Percentiles rank a stretch among this genome's conserved stretches.
Evolutionary conservation across 768 basidiomycete genomes (phyloP).

Genomic region (Boletus eberwhitei): DNA sequence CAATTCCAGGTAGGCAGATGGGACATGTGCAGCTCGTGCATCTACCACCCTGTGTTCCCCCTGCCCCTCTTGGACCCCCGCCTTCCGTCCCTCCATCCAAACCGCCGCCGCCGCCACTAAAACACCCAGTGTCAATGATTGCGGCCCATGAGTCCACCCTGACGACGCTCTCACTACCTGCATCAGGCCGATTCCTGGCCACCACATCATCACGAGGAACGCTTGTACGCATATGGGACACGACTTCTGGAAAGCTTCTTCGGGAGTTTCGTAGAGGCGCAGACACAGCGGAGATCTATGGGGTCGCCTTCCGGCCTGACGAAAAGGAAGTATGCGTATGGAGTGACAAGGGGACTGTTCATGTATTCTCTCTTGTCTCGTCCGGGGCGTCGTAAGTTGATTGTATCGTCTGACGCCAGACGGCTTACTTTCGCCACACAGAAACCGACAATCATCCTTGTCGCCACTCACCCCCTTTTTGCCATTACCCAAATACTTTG

Average conservation of each 20-base stretch:
- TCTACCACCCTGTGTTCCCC: constrained; percentile 73
- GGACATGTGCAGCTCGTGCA: constrained; percentile 89
- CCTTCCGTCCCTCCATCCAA: constrained; percentile 48
- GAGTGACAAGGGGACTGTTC: constrained; percentile 95
- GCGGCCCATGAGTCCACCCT: constrained; percentile 79
- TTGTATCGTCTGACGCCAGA: background rate
- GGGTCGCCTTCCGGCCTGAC: constrained; percentile 82
- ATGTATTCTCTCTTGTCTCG: constrained; percentile 74
- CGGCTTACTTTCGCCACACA: constrained; percentile 28
- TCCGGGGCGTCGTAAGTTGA: constrained; percentile 62
- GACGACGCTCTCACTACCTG: constrained; percentile 71
- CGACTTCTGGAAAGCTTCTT: constrained; percentile 65
- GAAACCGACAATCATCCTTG: constrained; percentile 82
- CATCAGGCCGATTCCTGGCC: constrained; percentile 75
- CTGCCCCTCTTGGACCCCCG: constrained; percentile 55
- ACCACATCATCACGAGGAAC: constrained; percentile 85
- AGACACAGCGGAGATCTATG: constrained; percentile 90
- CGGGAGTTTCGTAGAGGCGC: constrained; percentile 82
- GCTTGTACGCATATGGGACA: constrained; percentile 84
- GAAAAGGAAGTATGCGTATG: constrained; percentile 86
- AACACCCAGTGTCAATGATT: constrained; percentile 75
- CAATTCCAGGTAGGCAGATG: constrained; percentile 78
- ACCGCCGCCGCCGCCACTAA: constrained; percentile 54
- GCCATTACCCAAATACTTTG: constrained; percentile 85
- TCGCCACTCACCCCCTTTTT: constrained; percentile 78